These are phyloP conservation scores for Casaregolazyma suthepensis DNA, from an alignment of 1,139 yeast species.

Conservation along the genomic window DNA sequence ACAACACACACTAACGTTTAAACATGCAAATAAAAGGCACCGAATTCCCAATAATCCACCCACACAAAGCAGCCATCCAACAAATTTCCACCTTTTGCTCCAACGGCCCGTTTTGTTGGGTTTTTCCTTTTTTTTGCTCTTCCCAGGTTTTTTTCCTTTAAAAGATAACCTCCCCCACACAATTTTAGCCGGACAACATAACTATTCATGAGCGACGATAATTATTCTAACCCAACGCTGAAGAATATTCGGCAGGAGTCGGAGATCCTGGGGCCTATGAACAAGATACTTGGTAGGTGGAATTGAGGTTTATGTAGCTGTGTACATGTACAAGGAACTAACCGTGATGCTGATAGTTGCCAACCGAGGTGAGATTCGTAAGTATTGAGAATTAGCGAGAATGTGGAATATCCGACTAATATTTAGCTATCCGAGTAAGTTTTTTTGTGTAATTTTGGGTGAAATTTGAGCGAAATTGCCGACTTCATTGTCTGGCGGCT, in stretches of 20 bases:
- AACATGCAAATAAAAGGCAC: background rate
- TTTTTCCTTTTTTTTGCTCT: background rate
- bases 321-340: slow-evolving; percentile 29
- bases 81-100: background rate
- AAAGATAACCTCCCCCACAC: background rate
- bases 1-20: background rate
- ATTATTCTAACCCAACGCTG: slow-evolving; percentile 13
- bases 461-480: background rate
- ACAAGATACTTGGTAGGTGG: slow-evolving; percentile 32
- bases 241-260: slow-evolving; percentile 36
- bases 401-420: background rate
- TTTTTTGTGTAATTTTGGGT: background rate
- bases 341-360: slow-evolving; percentile 48
- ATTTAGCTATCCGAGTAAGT: slow-evolving; percentile 24
- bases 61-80: background rate
- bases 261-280: slow-evolving; percentile 36
- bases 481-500: background rate
- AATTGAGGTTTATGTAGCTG: background rate
- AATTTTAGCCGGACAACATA: background rate
- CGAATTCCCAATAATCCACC: background rate
- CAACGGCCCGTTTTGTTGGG: background rate
- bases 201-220: background rate
- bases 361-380: slow-evolving; percentile 87
- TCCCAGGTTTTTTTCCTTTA: background rate
- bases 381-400: slow-evolving; percentile 14